Evolutionary conservation across 2,329 filamentous ascomycete genomes (phyloP), one percentile per base, ranked within the genome.

Genomic region (Aspergillus thermomutatus): DNA sequence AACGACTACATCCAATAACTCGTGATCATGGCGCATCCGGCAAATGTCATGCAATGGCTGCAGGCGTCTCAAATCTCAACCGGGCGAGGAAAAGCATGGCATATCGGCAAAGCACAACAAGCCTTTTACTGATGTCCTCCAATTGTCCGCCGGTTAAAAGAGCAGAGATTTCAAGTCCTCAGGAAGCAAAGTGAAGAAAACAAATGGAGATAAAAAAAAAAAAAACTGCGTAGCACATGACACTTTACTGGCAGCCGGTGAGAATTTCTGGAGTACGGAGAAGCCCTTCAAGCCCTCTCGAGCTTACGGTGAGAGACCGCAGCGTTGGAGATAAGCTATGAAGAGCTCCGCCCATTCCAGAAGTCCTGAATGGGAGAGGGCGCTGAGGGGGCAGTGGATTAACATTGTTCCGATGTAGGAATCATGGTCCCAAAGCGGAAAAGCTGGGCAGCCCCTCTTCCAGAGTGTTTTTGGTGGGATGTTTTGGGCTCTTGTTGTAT

Each of bases 181-280:
- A 34, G 31, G 11, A 34, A 11, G 11, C 31, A 34, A 6, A 34
- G 31, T 11, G 28, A 4, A 34, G 17, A 34, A 28, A 34, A 17
- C 11, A 34, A 31, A 34, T 34, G 11, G 31, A 34, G 31, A 34
- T 34, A 52, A 45, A 28, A 41, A 53, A 58, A 60, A 55, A 52
- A 54, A 48, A 58, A 57, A 51, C 17, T 54, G 55, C 53, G 59
- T 28, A 55, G 56, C 62, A 56, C 59, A 61, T 62, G 61, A 61
- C 55, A 26, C 25, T 50, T 41, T n/a, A 52, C 28, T 54, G 50
- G 56, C 47, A 54, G 52, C 64, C 63, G 64, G 64, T 66, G 64
- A 66, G 56, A 61, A 47, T 59, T 66, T 65, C 59, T 56, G 63
- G 63, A 56, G 59, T 49, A 49, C 55, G 51, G 60, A 60, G 56